Base-by-base conservation (phyloP, 208 protist species). In the Crithidia expoeki region DNA sequence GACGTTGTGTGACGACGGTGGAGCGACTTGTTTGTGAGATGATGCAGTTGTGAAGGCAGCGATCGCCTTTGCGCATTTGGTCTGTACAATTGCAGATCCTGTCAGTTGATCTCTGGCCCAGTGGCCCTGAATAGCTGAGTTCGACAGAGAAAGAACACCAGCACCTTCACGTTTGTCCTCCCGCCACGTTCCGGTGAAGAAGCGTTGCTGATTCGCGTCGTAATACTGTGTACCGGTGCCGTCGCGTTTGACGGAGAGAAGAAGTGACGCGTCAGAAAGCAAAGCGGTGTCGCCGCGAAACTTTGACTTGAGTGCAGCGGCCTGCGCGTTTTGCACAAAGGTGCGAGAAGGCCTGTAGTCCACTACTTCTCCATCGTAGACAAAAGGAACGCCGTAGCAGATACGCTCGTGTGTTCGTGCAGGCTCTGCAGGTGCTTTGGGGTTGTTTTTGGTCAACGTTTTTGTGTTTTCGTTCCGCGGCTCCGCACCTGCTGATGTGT, bases 101-200 rank as follows among this genome's bases (percentile, higher is more conserved):
- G 21, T 47, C 2, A 81, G 50, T 21, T 57, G 12, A 64, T 90
- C 90, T 12, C 64, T 60, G 0, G 27, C 42, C 90, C 90, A 95
- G 2, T 53, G 17, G 0, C 88, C 90, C 52, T 93, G 80, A 32
- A 90, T 61, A 0, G 73, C 79, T 0, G 67, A 60, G 51, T 63
- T 49, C 1, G 89, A 78, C 23, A 92, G 56, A 11, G 86, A 89
- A 4, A 91, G 49, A 16, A 79, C 68, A 0, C 89, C 89, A 10
- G 36, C 12, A 0, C 89, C 89, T 16, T 86, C 66, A 25, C 72
- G 72, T 64, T 78, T 61, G 68, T 91, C 83, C 7, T 80, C 32
- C n/a, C 23, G 51, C 89, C 89, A 94, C 52, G 33, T 46, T 11
- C 89, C 89, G 0, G 72, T 50, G 52, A 85, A 92, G 44, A 80